Conservation (phyloP, 2,329 filamentous ascomycete species). For the Fusarium liriodendri region DNA sequence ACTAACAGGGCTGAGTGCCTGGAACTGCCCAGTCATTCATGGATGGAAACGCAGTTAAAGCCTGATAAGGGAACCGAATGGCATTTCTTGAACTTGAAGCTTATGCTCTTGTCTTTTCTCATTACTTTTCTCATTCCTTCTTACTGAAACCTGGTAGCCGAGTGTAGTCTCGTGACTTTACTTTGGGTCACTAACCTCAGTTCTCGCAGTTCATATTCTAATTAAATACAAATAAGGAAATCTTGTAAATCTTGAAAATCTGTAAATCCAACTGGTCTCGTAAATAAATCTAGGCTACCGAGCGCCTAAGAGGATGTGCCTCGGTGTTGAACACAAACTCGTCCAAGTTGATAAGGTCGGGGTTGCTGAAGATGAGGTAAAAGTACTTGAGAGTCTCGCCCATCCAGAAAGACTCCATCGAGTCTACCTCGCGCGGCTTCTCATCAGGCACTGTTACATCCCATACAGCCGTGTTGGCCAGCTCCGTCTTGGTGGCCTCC, state of each 20-base stretch:
- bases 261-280: not conserved
- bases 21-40: not conserved
- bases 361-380: constrained; percentile 42
- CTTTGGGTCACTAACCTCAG: not conserved
- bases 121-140: not conserved
- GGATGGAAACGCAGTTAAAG: not conserved
- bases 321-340: constrained; percentile 44
- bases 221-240: not conserved
- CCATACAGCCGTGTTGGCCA: constrained; percentile 62
- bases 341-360: constrained; percentile 58
- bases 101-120: not conserved
- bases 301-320: constrained; percentile 37
- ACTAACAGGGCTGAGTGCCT: constrained; percentile 30
- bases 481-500: constrained; percentile 57
- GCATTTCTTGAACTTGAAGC: not conserved
- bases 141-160: not conserved
- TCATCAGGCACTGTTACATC: constrained; percentile 50
- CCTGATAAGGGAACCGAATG: not conserved
- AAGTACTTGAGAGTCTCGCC: constrained; percentile 48
- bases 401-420: constrained; percentile 64
- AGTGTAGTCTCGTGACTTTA: not conserved
- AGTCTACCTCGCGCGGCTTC: constrained; percentile 59
- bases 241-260: not conserved
- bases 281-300: constrained; percentile 12
- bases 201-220: not conserved